These are phyloP conservation scores for Diospyros lotus DNA, from an alignment of 148 eudicot genomes.

Conservation along the genomic window DNA sequence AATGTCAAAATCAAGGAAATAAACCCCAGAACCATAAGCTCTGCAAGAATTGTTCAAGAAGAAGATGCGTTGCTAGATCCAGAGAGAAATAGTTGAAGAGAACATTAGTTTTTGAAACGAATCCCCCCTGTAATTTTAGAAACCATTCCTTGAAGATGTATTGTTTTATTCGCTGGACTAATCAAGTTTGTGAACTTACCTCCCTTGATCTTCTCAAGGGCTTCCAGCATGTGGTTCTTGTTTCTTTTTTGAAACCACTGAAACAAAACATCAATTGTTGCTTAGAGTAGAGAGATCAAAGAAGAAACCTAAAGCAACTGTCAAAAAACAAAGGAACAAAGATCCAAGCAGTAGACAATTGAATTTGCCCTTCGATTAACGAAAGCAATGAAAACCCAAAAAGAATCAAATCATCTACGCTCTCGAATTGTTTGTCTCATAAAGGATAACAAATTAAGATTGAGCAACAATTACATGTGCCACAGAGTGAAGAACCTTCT, in stretches of 20 bases:
- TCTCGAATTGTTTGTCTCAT: too few species aligned
- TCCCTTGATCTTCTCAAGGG: constrained; percentile 77
- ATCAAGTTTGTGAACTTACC: constrained; percentile 36
- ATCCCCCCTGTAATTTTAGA: neutral
- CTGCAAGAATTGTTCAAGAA: constrained; percentile 35
- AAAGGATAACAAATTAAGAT: neutral
- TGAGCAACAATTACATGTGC: constrained; percentile 34
- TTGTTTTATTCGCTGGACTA: neutral
- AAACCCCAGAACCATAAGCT: constrained; percentile 92
- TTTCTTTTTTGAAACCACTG: constrained; percentile 49
- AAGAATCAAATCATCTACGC: neutral
- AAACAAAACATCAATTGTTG: constrained; percentile 1
- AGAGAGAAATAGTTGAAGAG: neutral
- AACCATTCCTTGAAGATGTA: neutral
- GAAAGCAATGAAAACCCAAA: neutral
- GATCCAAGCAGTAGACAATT: neutral
- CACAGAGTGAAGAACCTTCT: constrained; percentile 52
- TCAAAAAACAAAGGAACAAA: neutral
- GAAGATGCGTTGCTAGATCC: neutral
- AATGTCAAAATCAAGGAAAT: constrained; percentile 79
- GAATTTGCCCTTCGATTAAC: neutral
- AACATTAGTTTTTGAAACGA: neutral
- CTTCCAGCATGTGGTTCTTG: constrained; percentile 59
- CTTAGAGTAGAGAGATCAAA: neutral
- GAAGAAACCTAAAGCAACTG: neutral